These are phyloP conservation scores for Scedosporium boydii DNA, from an alignment of 2,329 filamentous ascomycete species.

Conservation along the genomic window DNA sequence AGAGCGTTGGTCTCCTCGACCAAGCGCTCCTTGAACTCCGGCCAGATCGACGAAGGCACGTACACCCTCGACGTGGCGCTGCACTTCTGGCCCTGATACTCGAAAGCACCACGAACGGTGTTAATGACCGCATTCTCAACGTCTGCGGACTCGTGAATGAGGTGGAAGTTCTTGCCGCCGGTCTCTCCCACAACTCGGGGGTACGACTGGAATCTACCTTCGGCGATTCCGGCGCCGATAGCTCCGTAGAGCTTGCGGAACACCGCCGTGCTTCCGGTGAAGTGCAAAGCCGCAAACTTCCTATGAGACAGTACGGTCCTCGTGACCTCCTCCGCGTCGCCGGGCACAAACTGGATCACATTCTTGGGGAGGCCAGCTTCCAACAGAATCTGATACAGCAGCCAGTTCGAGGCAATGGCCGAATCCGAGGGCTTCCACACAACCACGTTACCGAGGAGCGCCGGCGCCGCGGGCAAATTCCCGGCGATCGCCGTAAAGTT, in stretches of 20 bases:
- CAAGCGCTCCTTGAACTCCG: conserved; percentile 58
- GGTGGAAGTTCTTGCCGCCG: conserved; percentile 88
- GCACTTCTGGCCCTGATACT: conserved; percentile 89
- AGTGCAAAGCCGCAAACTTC: conserved; percentile 86
- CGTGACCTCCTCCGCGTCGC: conserved; percentile 77
- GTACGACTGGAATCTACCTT: conserved; percentile 76
- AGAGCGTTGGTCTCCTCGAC: conserved; percentile 60
- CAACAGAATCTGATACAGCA: conserved; percentile 80
- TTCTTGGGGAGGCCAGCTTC: conserved; percentile 84
- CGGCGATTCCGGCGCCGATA: conserved; percentile 72
- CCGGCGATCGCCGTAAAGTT: conserved; percentile 95
- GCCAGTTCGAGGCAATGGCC: conserved; percentile 82
- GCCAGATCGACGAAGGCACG: conserved; percentile 65
- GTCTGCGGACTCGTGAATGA: conserved; percentile 70
- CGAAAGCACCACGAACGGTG: conserved; percentile 79
- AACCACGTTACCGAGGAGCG: conserved; percentile 87
- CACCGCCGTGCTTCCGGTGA: conserved; percentile 84
- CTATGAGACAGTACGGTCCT: conserved; percentile 65
- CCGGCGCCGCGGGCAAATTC: conserved; percentile 75
- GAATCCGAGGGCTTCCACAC: conserved; percentile 94
- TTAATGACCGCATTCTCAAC: conserved; percentile 70
- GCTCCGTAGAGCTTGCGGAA: conserved; percentile 84
- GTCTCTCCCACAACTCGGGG: conserved; percentile 86
- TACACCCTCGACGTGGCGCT: conserved; percentile 75
- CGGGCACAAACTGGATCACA: conserved; percentile 90